Conservation (phyloP, 1,284 basidiomycete species). For the Ustilago trichophora region DNA sequence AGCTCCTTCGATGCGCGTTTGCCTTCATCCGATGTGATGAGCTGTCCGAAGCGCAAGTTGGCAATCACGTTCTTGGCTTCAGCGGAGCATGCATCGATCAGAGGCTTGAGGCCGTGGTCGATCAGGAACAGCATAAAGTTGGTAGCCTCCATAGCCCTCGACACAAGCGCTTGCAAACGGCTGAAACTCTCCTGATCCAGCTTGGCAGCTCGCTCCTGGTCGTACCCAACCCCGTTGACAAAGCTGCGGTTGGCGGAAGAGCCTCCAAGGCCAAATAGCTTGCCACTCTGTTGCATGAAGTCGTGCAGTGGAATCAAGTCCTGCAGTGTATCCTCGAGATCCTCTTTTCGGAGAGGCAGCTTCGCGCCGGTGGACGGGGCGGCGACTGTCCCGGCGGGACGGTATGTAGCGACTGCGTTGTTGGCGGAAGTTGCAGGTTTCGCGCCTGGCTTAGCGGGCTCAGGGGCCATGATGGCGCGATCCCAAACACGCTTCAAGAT, state of each 20-base stretch:
- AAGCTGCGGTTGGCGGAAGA: conserved; percentile 41
- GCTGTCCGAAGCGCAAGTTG: conserved; percentile 53
- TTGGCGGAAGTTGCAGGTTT: conserved; percentile 14
- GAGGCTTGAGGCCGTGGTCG: conserved; percentile 88
- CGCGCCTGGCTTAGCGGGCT: conserved; percentile 35
- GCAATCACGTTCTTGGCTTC: conserved; percentile 47
- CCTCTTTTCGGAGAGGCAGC: conserved; percentile 38
- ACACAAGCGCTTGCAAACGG: conserved; percentile 78
- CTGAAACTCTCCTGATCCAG: conserved; percentile 82
- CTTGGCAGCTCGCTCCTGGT: conserved; percentile 46
- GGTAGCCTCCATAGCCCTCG: conserved; percentile 72
- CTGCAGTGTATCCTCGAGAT: conserved; percentile 50
- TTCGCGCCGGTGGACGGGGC: conserved; percentile 6
- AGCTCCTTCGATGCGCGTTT: conserved; percentile 80
- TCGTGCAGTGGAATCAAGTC: conserved; percentile 53
- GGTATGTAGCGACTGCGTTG: conserved; percentile 25
- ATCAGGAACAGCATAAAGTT: conserved; percentile 90
- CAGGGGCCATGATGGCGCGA: conserved; percentile 69
- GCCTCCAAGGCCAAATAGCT: conserved; percentile 57
- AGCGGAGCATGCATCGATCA: conserved; percentile 71
- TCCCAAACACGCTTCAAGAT: conserved; percentile 88
- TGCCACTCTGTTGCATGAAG: conserved; percentile 59
- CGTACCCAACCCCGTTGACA: conserved; percentile 31
- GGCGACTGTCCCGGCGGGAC: conserved; percentile 8
- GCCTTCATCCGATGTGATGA: conserved; percentile 80